Conservation (phyloP, 345 rosid genomes). For the Gossypium bickii region DNA sequence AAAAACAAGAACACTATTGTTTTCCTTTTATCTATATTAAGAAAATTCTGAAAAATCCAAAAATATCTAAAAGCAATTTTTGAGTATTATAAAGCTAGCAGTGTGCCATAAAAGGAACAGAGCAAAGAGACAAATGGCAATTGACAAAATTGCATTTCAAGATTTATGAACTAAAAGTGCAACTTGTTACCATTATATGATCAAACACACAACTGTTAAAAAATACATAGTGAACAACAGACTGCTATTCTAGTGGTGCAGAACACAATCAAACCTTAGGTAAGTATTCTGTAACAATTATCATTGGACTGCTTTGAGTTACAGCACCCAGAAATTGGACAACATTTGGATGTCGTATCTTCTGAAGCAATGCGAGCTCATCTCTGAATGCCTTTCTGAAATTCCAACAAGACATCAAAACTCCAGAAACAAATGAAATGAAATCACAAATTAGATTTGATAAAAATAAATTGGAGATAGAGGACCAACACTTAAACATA, state of each 20-base stretch:
- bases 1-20: neutral
- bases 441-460: neutral
- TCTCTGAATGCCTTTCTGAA: slow-evolving; percentile 76
- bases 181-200: neutral
- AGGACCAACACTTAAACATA: neutral
- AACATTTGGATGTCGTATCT: slow-evolving; percentile 80
- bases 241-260: neutral
- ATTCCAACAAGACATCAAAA: slow-evolving; percentile 15
- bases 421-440: neutral
- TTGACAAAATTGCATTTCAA: neutral
- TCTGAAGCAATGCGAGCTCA: slow-evolving; percentile 78
- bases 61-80: neutral
- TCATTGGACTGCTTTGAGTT: slow-evolving; percentile 85
- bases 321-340: slow-evolving; percentile 90
- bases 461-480: neutral
- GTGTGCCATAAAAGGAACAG: neutral
- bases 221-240: neutral
- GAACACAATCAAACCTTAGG: slow-evolving; percentile 44
- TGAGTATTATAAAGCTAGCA: neutral
- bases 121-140: neutral
- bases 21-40: neutral
- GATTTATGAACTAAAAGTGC: neutral
- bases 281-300: slow-evolving; percentile 77
- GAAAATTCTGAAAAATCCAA: neutral
- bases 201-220: neutral